phyloP scores from a whole-genome alignment of 2,329 filamentous ascomycete species.

The Hypoxylon sp. region DNA sequence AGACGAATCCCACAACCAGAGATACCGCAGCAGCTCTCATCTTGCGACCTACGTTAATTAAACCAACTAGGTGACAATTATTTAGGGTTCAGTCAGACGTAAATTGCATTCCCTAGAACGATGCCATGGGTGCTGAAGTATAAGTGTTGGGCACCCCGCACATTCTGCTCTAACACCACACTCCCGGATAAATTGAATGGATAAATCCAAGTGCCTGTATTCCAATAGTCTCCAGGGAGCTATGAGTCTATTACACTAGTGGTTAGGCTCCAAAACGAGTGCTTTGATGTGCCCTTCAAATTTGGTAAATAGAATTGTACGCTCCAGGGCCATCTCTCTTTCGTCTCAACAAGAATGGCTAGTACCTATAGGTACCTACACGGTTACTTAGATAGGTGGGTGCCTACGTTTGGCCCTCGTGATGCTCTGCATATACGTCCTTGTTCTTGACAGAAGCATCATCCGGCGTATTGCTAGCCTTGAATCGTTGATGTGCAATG shows the following conservation, averaged over 20 bases:
- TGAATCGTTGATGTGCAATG: constrained; percentile 52
- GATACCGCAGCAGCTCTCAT: constrained; percentile 5
- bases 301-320: not conserved
- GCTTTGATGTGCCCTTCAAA: not conserved
- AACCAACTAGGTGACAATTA: constrained; percentile 1
- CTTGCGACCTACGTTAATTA: not conserved
- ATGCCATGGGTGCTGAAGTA: not conserved
- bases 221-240: constrained; percentile 1
- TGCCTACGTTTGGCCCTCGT: constrained; percentile 21
- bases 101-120: not conserved
- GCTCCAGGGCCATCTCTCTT: not conserved
- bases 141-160: constrained; percentile 31
- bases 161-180: constrained; percentile 3
- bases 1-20: constrained; percentile 23
- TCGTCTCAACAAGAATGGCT: not conserved
- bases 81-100: constrained; percentile 9
- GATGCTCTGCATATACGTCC: constrained; percentile 27
- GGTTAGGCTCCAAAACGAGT: not conserved
- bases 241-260: constrained; percentile 11
- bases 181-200: constrained; percentile 36
- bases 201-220: constrained; percentile 11
- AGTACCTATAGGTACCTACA: too few relatives aligned
- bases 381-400: not conserved
- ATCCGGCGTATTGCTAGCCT: constrained; percentile 30
- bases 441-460: constrained; percentile 28